Base-by-base conservation (phyloP, 2,329 filamentous ascomycete genomes). In the Eurotiales sp. region DNA sequence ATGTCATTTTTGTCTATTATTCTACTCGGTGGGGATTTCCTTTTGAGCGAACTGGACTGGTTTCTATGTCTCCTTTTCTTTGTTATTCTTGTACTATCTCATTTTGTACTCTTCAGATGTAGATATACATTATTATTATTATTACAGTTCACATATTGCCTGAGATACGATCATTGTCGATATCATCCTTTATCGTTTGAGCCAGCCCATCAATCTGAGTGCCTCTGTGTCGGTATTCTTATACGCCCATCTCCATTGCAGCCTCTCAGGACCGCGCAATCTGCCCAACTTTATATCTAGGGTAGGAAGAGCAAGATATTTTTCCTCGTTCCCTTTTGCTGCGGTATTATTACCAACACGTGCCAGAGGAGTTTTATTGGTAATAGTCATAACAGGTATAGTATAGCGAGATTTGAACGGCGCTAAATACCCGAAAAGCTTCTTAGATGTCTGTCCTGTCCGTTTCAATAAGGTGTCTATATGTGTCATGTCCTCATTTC, bases 201-300 rank as follows among this genome's bases (percentile, higher is more conserved):
- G 57, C 55, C 59, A 62, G 44, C 60, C 59, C 66, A 70, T 69
- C 36, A 64, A 56, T 52, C 56, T 57, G 48, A 71, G 46, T 22
- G 56, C 51, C 44, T 67, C 60, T 19, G 54, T 58, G 52, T 72
- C 68, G 54, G 72, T 56, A 56, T 60, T 64, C 61, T 72, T 72
- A 59, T 67, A 73, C 58, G 59, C 64, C 63, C 70, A 70, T 50
- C 71, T 61, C 61, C 67, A 73, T n/a, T 56, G 56, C 6, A 72
- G 27, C 17, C 49, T 19, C 27, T 23, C 19, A 46, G 49, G 14
- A 41, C 52, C 45, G 15, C 55, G 34, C 32, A 23, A 39, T 10
- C 50, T 53, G 30, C 57, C 55, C 25, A 68, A 29, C 29, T 49
- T 54, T 36, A 58, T 48, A 29, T 57, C 55, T 44, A 67, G 34